Evolutionary conservation across 2,329 filamentous ascomycete genomes (phyloP), one percentile per base, ranked within the genome.

Genomic region (Verticillium klebahnii): DNA sequence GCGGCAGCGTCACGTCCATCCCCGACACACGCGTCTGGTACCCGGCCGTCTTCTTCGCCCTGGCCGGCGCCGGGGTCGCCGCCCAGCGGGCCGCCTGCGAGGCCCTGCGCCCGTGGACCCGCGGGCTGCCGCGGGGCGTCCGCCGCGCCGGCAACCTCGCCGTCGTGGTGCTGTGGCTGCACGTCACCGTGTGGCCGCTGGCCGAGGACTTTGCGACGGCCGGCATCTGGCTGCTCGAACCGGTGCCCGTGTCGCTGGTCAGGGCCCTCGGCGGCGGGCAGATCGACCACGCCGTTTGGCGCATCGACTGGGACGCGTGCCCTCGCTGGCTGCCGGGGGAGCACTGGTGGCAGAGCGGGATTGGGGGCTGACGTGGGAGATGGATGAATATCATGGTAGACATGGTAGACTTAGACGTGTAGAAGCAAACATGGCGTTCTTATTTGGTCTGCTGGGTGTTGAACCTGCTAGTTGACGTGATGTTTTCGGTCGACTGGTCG

Each of bases 161-260:
- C 0, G 89, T 88, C 66, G 82, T 87, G 1, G 65, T 87, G 5
- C 67, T 72, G 0, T 97, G 92, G 91, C 76, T 96, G 63, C 85
- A 87, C 60, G 72, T 79, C 17, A 94, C 91, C 0, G 83, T 84
- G 1, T 80, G 80, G 50, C 72, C 87, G 39, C 80, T 97, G n/a
- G 79, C 87, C 12, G 86, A 96, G 70, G 93, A 97, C 69, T 87
- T 96, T 71, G 83, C 88, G 0, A 80, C 82, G 12, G 84, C 86
- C 1, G 92, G 91, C 0, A 69, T 96, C 0, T 97, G 91, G 90
- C 74, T 96, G 15, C 86, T 87, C 64, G 92, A 97, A 73, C 92
- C 92, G 0, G 75, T 96, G n/a, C 92, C 93, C 0, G 66, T 94
- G 9, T 96, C 91, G 60, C 70, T 83, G 1, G 70, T 93, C n/a